phyloP scores from a whole-genome alignment of 202 grass and related monocot species.

The Panicum hallii region DNA sequence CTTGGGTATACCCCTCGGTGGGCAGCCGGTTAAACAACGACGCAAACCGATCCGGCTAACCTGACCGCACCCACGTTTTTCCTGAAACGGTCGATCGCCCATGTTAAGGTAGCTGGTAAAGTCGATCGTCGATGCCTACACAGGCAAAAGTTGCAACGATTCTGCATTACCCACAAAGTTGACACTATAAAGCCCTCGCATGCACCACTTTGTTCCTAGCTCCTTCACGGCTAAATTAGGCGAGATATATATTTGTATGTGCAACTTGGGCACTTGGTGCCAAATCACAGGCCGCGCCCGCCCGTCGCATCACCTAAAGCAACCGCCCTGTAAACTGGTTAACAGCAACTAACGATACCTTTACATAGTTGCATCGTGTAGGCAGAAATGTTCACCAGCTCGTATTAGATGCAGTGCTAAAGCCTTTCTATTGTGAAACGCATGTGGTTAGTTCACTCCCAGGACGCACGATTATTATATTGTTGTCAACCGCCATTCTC shows the following conservation, averaged over 20 bases:
- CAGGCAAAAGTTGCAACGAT: constrained; percentile 40
- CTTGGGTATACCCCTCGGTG: no score
- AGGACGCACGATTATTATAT: background rate
- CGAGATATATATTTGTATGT: constrained; percentile 18
- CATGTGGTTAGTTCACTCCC: background rate
- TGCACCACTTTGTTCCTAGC: constrained; percentile 27
- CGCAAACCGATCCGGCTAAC: background rate
- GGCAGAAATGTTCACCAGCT: background rate
- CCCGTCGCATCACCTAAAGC: constrained; percentile 11
- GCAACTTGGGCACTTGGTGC: constrained; percentile 46
- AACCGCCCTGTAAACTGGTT: background rate
- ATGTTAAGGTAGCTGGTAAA: constrained; percentile 32
- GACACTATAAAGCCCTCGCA: constrained; percentile 16
- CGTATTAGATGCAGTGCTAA: background rate
- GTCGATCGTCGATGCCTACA: constrained; percentile 17
- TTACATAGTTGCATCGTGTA: background rate
- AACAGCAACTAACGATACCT: background rate
- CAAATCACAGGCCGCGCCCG: background rate
- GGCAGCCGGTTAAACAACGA: no score
- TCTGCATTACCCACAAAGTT: constrained; percentile 57
- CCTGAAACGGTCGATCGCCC: constrained; percentile 19
- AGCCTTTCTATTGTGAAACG: background rate
- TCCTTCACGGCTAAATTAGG: background rate
- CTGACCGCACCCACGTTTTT: constrained; percentile 14
- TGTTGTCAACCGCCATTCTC: background rate